Evolutionary conservation across 139 green algal genomes (phyloP).

Genomic region (Auxenochlorella protothecoides): DNA sequence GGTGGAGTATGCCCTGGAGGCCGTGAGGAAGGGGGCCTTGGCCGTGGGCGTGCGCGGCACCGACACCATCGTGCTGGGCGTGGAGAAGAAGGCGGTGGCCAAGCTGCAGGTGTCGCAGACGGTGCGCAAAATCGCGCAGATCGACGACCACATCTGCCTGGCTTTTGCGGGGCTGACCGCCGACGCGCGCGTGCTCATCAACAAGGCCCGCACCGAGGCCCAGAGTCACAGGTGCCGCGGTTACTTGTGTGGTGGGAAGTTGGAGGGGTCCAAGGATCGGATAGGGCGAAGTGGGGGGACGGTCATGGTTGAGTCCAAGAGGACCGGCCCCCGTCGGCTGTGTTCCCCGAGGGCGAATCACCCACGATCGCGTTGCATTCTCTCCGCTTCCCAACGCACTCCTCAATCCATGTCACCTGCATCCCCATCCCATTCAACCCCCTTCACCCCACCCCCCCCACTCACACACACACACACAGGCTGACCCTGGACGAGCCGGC

Average conservation of each 20-base stretch:
- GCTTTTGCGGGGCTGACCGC: constrained; percentile 94
- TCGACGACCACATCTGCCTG: constrained; percentile 95
- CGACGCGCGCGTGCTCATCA: constrained; percentile 92
- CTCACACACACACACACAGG: not conserved
- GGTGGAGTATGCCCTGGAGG: constrained; percentile 97
- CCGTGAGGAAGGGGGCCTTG: constrained; percentile 85
- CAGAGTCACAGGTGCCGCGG: constrained; percentile 53
- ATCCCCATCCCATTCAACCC: too few relatives aligned
- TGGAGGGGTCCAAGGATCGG: not conserved
- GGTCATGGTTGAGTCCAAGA: too few relatives aligned
- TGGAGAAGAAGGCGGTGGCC: constrained; percentile 91
- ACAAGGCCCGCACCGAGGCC: constrained; percentile 80
- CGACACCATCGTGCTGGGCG: constrained; percentile 83
- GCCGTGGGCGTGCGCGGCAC: constrained; percentile 86
- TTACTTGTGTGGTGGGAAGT: too few relatives aligned
- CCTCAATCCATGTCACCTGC: too few relatives aligned
- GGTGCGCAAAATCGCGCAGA: constrained; percentile 90
- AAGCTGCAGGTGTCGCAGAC: constrained; percentile 93
- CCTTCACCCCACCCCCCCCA: too few relatives aligned
- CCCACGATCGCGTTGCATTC: constrained; percentile 1
- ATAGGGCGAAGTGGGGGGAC: not conserved
- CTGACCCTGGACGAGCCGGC: constrained; percentile 79
- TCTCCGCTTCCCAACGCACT: too few relatives aligned
- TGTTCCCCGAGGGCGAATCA: not conserved
- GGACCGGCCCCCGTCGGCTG: too few relatives aligned